These are phyloP conservation scores for Arthrinium phaeospermum DNA, from an alignment of 2,329 filamentous ascomycete species.

Conservation along the genomic window DNA sequence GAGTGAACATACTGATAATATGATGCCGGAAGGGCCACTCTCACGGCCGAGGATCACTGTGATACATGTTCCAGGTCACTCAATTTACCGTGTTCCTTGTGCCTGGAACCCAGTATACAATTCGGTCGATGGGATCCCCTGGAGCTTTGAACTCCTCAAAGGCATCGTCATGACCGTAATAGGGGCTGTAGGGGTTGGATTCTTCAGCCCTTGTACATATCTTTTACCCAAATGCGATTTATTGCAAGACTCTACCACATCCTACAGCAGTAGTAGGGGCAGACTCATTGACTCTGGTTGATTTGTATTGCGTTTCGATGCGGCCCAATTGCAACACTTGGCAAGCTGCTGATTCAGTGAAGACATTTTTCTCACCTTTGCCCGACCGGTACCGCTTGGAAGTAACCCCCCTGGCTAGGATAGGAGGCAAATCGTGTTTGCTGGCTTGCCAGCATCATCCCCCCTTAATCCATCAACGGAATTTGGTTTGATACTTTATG, in stretches of 20 bases:
- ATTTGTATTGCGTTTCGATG: neutral
- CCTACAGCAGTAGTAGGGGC: neutral
- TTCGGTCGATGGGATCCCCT: neutral
- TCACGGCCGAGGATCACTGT: neutral
- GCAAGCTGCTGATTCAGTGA: neutral
- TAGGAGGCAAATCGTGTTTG: neutral
- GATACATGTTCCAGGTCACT: neutral
- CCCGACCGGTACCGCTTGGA: neutral
- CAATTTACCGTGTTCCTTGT: neutral
- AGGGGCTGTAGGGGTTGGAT: neutral
- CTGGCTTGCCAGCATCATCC: neutral
- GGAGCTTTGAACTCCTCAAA: neutral
- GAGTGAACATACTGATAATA: neutral
- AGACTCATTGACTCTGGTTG: neutral
- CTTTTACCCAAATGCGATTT: neutral
- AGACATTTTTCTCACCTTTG: neutral
- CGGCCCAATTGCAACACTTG: too few species aligned
- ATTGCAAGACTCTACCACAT: neutral
- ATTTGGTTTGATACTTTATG: neutral
- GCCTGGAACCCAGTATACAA: neutral
- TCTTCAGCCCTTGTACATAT: neutral
- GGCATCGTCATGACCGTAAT: neutral
- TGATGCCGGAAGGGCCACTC: neutral
- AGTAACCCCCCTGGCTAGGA: neutral
- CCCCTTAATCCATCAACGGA: neutral